Percentiles rank a stretch among this genome's conserved stretches.
Evolutionary conservation across 345 rosid genomes (phyloP).

Genomic region (Hibiscus trionum): DNA sequence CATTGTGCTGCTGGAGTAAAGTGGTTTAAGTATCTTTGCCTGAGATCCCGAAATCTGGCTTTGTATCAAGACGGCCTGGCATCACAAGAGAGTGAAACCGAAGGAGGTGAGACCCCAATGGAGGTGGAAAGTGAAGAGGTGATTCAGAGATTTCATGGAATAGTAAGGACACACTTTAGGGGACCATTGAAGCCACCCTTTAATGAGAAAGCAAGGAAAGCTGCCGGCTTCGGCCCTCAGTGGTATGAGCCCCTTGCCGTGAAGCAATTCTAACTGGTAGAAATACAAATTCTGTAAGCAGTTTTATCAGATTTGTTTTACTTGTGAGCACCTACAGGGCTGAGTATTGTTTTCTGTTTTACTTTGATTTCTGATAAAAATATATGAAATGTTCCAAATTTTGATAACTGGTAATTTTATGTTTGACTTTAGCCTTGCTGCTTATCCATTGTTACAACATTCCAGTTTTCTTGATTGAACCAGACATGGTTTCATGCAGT

Average conservation of each 20-base stretch:
- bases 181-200: conserved; percentile 97
- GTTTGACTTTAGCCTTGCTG: no score
- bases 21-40: conserved; percentile 81
- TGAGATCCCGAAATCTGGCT: conserved; percentile 32
- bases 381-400: no score
- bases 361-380: background rate
- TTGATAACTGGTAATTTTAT: no score
- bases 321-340: background rate
- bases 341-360: background rate
- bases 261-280: conserved; percentile 16
- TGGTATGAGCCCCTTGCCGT: conserved; percentile 88
- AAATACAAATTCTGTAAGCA: background rate
- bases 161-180: conserved; percentile 58
- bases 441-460: no score
- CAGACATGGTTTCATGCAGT: background rate
- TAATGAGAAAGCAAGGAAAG: conserved; percentile 73
- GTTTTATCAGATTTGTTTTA: background rate
- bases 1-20: conserved; percentile 92
- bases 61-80: conserved; percentile 8
- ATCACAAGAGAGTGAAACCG: conserved; percentile 18
- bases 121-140: conserved; percentile 41
- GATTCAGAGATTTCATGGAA: conserved; percentile 51
- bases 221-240: conserved; percentile 82
- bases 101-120: conserved; percentile 13
- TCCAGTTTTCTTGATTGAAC: no score